Conservation (phyloP, 2,329 filamentous ascomycete genomes). For the Sporothrix pallida region DNA sequence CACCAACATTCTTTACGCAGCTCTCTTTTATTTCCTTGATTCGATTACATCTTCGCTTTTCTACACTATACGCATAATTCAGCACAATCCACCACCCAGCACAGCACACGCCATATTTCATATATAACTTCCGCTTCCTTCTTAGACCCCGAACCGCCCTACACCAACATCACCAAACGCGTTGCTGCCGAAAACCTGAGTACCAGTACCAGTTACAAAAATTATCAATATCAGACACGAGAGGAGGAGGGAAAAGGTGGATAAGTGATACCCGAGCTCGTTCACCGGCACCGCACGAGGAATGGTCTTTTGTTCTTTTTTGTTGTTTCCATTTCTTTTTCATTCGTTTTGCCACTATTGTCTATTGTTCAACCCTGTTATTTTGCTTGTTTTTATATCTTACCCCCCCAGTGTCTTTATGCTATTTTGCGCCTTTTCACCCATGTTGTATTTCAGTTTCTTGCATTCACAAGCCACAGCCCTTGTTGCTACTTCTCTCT, state of each 20-base stretch:
- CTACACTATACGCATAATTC: not conserved
- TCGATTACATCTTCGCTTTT: not conserved
- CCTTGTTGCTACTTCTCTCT: constrained; percentile 28
- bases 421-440: not conserved
- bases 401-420: constrained; percentile 1
- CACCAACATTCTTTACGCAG: constrained; percentile 6
- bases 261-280: constrained; percentile 39
- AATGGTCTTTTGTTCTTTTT: constrained; percentile 35
- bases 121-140: not conserved
- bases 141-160: not conserved
- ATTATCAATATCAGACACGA: not conserved
- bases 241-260: constrained; percentile 33
- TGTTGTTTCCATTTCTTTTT: constrained; percentile 5
- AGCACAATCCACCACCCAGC: constrained; percentile 14
- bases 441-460: not conserved
- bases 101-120: constrained; percentile 21
- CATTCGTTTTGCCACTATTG: too few relatives aligned
- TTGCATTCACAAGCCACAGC: not conserved
- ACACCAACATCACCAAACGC: constrained; percentile 23
- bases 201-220: constrained; percentile 5
- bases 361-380: constrained; percentile 20
- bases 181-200: constrained; percentile 11
- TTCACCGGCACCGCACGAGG: constrained; percentile 36
- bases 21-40: not conserved
- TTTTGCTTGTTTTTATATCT: constrained; percentile 25